phyloP scores from a whole-genome alignment of 805 yeast genomes.

The Candida sonorensis region DNA sequence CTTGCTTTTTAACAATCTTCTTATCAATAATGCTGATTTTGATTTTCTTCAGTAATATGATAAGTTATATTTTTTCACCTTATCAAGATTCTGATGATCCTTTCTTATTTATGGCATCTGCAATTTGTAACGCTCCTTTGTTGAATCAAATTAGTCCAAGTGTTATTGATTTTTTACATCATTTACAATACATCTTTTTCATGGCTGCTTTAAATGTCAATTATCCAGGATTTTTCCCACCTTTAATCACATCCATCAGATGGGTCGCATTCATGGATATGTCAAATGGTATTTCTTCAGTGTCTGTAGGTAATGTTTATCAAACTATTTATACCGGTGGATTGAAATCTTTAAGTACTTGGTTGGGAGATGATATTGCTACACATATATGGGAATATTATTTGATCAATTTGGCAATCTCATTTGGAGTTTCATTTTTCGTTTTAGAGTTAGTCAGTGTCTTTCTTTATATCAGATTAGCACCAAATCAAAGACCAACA shows the following conservation, averaged over 20 bases:
- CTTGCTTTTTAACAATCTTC: slow-evolving; percentile 32
- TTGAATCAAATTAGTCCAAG: slow-evolving; percentile 52
- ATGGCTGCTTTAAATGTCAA: slow-evolving; percentile 45
- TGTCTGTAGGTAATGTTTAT: slow-evolving; percentile 31
- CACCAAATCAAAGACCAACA: slow-evolving; percentile 5
- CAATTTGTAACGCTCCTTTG: slow-evolving; percentile 52
- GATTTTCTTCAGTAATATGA: slow-evolving; percentile 27
- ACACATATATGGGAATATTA: slow-evolving; percentile 34
- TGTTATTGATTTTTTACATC: slow-evolving; percentile 39
- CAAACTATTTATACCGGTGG: slow-evolving; percentile 36
- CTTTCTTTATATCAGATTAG: slow-evolving; percentile 5
- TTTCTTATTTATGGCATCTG: slow-evolving; percentile 44
- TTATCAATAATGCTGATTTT: slow-evolving; percentile 35
- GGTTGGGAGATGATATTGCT: slow-evolving; percentile 10
- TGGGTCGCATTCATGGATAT: slow-evolving; percentile 50
- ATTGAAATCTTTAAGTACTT: slow-evolving; percentile 31
- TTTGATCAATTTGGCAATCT: slow-evolving; percentile 28
- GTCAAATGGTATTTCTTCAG: slow-evolving; percentile 4
- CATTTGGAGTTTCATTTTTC: slow-evolving; percentile 19
- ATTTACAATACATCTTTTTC: slow-evolving; percentile 55
- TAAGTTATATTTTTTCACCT: slow-evolving; percentile 41
- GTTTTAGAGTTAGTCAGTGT: slow-evolving; percentile 5
- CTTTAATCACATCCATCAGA: slow-evolving; percentile 39
- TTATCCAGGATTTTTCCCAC: slow-evolving; percentile 61
- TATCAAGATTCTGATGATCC: slow-evolving; percentile 53